Percentiles rank a stretch among this genome's conserved stretches.
These are phyloP conservation scores for Podospora bellae-mahoneyi DNA, from an alignment of 495 filamentous ascomycete species.

Conservation along the genomic window DNA sequence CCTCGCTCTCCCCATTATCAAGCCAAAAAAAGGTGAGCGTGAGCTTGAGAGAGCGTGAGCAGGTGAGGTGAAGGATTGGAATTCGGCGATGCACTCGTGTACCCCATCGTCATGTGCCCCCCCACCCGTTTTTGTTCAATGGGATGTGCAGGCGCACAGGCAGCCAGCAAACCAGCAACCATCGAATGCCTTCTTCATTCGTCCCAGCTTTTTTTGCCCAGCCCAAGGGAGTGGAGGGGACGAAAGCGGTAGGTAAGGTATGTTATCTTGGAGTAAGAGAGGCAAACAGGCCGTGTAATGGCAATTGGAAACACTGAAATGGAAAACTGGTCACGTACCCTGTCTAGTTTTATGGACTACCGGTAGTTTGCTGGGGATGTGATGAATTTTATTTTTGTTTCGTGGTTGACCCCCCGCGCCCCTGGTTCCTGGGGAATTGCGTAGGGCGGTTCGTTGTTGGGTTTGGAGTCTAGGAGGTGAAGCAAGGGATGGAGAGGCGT, in stretches of 20 bases:
- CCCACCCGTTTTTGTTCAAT: neutral
- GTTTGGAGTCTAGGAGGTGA: neutral
- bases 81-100: neutral
- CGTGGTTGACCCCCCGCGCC: neutral
- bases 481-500: slow-evolving; percentile 14
- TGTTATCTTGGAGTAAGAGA: slow-evolving; percentile 15
- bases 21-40: neutral
- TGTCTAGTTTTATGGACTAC: neutral
- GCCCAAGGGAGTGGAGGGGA: neutral
- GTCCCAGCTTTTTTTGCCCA: neutral
- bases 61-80: slow-evolving; percentile 7
- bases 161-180: neutral
- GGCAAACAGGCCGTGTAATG: neutral
- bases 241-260: slow-evolving; percentile 13
- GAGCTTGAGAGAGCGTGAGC: neutral
- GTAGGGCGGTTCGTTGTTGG: slow-evolving; percentile 3
- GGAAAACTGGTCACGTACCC: neutral
- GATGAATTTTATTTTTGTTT: neutral
- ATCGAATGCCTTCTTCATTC: neutral
- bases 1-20: neutral
- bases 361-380: neutral
- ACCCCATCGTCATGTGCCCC: slow-evolving; percentile 12
- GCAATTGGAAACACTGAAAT: neutral
- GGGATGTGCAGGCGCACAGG: slow-evolving; percentile 15
- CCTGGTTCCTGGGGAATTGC: slow-evolving; percentile 8